Conservation (phyloP, 2,329 filamentous ascomycete genomes). For the Cercospora zeae-maydis region DNA sequence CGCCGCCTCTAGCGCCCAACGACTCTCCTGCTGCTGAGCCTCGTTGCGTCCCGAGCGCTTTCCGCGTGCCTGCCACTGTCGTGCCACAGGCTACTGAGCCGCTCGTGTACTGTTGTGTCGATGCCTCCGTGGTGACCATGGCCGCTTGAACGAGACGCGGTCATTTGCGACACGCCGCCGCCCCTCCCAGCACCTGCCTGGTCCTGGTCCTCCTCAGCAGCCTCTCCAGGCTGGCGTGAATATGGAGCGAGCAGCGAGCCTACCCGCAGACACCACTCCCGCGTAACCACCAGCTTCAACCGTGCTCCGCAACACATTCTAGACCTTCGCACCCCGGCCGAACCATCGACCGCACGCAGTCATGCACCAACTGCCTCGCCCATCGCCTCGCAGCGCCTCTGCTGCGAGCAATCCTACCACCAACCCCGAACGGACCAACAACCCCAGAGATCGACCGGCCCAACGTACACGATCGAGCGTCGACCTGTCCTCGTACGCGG, state of each 20-base stretch:
- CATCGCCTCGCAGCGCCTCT: constrained; percentile 67
- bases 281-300: constrained; percentile 17
- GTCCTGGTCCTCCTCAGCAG: constrained; percentile 9
- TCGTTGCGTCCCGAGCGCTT: constrained; percentile 14
- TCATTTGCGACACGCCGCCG: constrained; percentile 17
- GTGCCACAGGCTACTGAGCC: constrained; percentile 15
- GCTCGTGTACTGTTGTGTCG: constrained; percentile 22
- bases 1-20: not conserved
- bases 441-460: constrained; percentile 61
- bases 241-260: constrained; percentile 25
- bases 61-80: constrained; percentile 9
- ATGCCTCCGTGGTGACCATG: constrained; percentile 23
- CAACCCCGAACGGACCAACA: constrained; percentile 67
- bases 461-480: constrained; percentile 54
- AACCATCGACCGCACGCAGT: constrained; percentile 13
- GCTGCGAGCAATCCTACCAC: constrained; percentile 69
- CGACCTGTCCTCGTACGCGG: constrained; percentile 49
- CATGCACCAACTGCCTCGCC: constrained; percentile 90
- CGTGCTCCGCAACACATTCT: not conserved
- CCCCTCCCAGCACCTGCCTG: constrained; percentile 2
- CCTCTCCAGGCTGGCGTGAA: constrained; percentile 20
- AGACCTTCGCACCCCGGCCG: not conserved
- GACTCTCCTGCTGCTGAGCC: constrained; percentile 12
- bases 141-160: constrained; percentile 17
- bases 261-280: constrained; percentile 14